A percentile compares a stretch with the other conserved stretches of the same genome.
Conservation (phyloP, 495 filamentous ascomycete genomes). For the Terfezia boudieri region DNA sequence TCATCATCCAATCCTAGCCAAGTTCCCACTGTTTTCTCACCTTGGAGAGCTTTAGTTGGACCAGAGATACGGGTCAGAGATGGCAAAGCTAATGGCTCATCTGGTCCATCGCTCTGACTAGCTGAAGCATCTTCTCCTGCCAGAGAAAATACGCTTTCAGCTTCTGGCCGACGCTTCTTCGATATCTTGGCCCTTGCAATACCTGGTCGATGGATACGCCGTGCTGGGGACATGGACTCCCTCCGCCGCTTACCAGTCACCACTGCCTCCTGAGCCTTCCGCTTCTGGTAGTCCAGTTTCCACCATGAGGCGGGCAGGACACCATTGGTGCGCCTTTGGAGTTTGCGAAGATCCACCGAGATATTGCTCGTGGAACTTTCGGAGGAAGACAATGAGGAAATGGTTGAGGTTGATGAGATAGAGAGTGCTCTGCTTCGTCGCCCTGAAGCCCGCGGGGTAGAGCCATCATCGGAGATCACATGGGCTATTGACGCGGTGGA, state of each 20-base stretch:
- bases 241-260: slow-evolving; percentile 16
- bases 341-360: slow-evolving; percentile 22
- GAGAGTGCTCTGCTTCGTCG: too few species aligned
- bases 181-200: slow-evolving; percentile 25
- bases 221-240: background rate
- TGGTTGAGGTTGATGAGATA: too few species aligned
- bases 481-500: background rate
- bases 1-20: slow-evolving; percentile 17
- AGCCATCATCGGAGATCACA: background rate
- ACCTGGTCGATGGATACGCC: slow-evolving; percentile 26
- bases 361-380: background rate
- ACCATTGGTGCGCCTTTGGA: slow-evolving; percentile 41
- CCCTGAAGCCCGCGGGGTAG: background rate
- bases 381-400: background rate
- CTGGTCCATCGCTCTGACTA: too few species aligned
- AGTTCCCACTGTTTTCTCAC: background rate
- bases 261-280: slow-evolving; percentile 11
- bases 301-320: slow-evolving; percentile 85
- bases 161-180: slow-evolving; percentile 14
- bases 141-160: slow-evolving; percentile 7
- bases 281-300: slow-evolving; percentile 37
- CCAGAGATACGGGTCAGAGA: too few species aligned
- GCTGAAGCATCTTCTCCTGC: too few species aligned
- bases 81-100: too few species aligned
- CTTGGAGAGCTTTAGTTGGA: slow-evolving; percentile 5